Evolutionary conservation across 352 stramenopile species (phyloP), one percentile per base, ranked within the genome.

Genomic region (Phytophthora foliorum): DNA sequence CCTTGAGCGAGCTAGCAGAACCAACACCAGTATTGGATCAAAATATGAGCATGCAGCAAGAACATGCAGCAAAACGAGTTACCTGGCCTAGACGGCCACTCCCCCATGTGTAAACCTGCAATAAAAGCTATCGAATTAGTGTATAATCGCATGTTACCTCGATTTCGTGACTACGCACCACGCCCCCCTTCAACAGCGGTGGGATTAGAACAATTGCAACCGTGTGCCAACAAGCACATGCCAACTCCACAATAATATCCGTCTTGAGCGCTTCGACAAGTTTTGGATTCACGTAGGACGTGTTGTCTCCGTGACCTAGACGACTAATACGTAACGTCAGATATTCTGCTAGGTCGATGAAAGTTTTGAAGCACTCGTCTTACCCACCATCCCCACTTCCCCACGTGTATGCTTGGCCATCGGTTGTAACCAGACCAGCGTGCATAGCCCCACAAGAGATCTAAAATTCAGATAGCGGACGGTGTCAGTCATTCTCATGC

Each of bases 1-100:
- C 91, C 75, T 74, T 93, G 86, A 25, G 85, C 88, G 24, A 94
- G 69, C 79, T 92, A 71, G 4, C 24, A 41, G 24, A 7, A 61
- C 13, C 11, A 17, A 50, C 21, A 32, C 9, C 34, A 39, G 1
- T 1, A 39, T 9, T 27, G 7, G 16, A 2, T 25, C 6, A 25
- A 27, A 48, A 25, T 7, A 41, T 29, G 8, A 27, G 16, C 19
- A 27, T 16, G 29, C 16, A 29, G 6, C n/a, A 45, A 57, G 7
- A 31, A 7, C 13, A 46, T 57, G 38, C 13, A 46, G 3, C 22
- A 39, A 3, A 48, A 4, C 10, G 11, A 46, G 16, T n/a, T 63
- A 98, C 80, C 76, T 98, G 93, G 6, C 95, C 94, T 54, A 98
- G 75, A n/a, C 92, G 96, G 0, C 95, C 94, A 44, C 80, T 97